These are phyloP conservation scores for Avena insularis DNA, from an alignment of 176 grass and related monocot genomes.

Conservation along the genomic window DNA sequence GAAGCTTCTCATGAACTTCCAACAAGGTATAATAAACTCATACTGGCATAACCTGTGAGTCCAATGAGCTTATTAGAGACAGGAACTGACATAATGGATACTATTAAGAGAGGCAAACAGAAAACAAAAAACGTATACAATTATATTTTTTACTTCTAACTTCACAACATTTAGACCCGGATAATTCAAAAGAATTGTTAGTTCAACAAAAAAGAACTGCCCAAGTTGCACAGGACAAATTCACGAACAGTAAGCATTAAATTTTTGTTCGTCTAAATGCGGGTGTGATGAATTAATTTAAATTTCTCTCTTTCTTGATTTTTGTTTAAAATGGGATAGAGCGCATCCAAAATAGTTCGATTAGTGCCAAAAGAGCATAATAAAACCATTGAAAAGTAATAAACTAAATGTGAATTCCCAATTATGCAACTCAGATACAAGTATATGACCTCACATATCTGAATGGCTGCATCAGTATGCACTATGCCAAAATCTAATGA, in stretches of 20 bases:
- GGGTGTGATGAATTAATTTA: too few species aligned
- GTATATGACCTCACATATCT: neutral
- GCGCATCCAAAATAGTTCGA: constrained; percentile 1
- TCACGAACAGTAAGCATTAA: neutral
- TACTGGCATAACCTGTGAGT: constrained; percentile 66
- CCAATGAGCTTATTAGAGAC: constrained; percentile 37
- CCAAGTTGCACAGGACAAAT: constrained; percentile 24
- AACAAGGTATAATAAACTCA: constrained; percentile 82
- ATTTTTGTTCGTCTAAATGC: neutral
- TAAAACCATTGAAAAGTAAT: neutral
- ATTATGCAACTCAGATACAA: neutral
- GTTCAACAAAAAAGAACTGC: neutral
- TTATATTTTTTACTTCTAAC: neutral
- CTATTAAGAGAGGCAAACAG: neutral
- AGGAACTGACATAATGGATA: constrained; percentile 18
- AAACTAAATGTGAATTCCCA: constrained; percentile 19
- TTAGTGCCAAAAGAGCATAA: neutral
- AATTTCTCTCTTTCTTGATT: neutral
- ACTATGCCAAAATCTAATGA: neutral
- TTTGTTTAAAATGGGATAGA: neutral
- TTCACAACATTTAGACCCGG: neutral
- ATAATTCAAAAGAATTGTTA: neutral
- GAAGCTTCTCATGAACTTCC: constrained; percentile 82
- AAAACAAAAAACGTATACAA: neutral
- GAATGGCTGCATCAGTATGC: neutral